Conservation (phyloP, 345 rosid genomes). For the Turnera subulata region DNA sequence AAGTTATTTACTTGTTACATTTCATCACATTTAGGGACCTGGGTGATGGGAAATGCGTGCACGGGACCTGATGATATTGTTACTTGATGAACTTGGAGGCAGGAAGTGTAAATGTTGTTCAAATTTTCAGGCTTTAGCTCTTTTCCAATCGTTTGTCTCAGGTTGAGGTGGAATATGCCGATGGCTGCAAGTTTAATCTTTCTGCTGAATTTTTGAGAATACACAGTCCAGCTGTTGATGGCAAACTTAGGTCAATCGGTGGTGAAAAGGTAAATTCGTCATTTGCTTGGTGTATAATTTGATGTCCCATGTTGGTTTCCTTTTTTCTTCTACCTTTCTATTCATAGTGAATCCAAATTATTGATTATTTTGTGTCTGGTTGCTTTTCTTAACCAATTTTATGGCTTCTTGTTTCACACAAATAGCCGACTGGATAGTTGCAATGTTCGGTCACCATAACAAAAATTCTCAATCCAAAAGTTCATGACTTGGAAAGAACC, state of each 20-base stretch:
- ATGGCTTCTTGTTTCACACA: background rate
- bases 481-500: no score
- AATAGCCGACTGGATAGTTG: background rate
- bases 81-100: no score
- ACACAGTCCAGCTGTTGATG: conserved; percentile 87
- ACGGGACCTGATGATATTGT: no score
- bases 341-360: background rate
- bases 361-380: background rate
- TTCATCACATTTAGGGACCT: background rate
- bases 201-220: conserved; percentile 76
- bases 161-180: conserved; percentile 74
- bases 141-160: conserved; percentile 26
- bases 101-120: no score
- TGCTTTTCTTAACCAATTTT: background rate
- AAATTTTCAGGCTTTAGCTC: background rate
- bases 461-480: no score
- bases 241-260: conserved; percentile 70
- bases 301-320: background rate
- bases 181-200: conserved; percentile 56
- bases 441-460: no score
- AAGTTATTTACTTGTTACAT: background rate
- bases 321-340: background rate
- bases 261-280: conserved; percentile 66
- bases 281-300: background rate
- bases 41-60: background rate